These are phyloP conservation scores for Orbilia blumenaviensis DNA, from an alignment of 2,329 filamentous ascomycete genomes.

Conservation along the genomic window DNA sequence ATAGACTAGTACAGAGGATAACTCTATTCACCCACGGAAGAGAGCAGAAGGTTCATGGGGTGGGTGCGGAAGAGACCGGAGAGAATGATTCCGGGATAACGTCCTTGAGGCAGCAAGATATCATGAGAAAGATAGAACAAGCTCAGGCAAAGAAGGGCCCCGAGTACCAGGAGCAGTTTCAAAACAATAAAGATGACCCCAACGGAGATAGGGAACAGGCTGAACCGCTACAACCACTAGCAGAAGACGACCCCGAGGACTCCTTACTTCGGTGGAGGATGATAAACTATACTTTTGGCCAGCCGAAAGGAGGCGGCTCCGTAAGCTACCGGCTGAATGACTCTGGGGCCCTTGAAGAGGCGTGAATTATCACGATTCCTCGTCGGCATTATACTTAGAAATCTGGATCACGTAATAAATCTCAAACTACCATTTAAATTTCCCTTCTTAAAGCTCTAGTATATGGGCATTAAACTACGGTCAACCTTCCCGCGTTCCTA, in stretches of 20 bases:
- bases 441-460: too few relatives aligned
- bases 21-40: conserved; percentile 35
- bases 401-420: too few relatives aligned
- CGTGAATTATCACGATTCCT: too few relatives aligned
- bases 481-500: too few relatives aligned
- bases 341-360: conserved; percentile 13
- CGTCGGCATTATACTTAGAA: neutral
- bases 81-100: conserved; percentile 41
- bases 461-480: too few relatives aligned
- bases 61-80: conserved; percentile 9
- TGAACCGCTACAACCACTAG: neutral
- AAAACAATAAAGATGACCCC: neutral
- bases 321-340: conserved; percentile 12
- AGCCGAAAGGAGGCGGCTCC: conserved; percentile 5
- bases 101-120: conserved; percentile 17
- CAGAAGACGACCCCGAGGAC: neutral
- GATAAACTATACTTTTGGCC: conserved; percentile 32
- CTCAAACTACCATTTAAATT: too few relatives aligned
- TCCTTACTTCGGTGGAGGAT: conserved; percentile 19
- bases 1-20: conserved; percentile 24
- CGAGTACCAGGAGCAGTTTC: neutral
- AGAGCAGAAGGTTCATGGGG: conserved; percentile 23
- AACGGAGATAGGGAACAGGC: neutral
- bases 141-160: neutral
- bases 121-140: neutral